phyloP scores from a whole-genome alignment of 768 basidiomycete species.

The Termitomyces sp. region DNA sequence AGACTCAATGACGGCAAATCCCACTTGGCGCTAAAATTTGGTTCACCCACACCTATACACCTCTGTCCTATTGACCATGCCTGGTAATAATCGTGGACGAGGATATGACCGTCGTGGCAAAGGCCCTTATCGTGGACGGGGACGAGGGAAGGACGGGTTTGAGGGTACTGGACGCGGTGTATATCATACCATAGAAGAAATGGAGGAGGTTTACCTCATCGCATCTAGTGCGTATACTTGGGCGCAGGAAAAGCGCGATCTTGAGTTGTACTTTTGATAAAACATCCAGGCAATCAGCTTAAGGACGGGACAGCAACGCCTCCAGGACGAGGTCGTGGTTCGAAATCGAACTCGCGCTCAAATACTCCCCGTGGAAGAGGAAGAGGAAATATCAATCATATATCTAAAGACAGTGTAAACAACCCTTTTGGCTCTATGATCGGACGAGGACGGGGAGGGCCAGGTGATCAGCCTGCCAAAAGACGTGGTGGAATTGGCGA shows the following conservation, averaged over 20 bases:
- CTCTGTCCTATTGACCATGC: neutral
- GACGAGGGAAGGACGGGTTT: conserved; percentile 20
- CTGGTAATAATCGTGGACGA: conserved; percentile 8
- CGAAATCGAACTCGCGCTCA: conserved; percentile 6
- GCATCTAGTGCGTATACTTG: conserved; percentile 22
- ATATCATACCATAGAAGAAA: conserved; percentile 20
- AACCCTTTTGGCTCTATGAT: neutral
- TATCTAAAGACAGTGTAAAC: neutral
- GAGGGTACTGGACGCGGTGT: conserved; percentile 15
- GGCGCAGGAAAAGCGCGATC: neutral
- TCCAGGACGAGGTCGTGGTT: conserved; percentile 13
- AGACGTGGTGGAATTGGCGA: conserved; percentile 16
- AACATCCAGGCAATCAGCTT: conserved; percentile 8
- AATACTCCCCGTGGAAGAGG: conserved; percentile 20
- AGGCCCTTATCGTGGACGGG: conserved; percentile 20
- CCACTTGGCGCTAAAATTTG: neutral
- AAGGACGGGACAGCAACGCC: conserved; percentile 17
- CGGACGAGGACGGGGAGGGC: conserved; percentile 10
- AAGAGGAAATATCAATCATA: conserved; percentile 3
- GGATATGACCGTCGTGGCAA: conserved; percentile 11
- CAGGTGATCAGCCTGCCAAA: conserved; percentile 6
- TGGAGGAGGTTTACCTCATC: conserved; percentile 13
- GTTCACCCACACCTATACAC: neutral
- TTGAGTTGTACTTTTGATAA: conserved; percentile 9
- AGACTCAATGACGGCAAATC: neutral